Evolutionary conservation across 352 stramenopile genomes (phyloP), one percentile per base, ranked within the genome.

Genomic region (Phytopythium montanum): DNA sequence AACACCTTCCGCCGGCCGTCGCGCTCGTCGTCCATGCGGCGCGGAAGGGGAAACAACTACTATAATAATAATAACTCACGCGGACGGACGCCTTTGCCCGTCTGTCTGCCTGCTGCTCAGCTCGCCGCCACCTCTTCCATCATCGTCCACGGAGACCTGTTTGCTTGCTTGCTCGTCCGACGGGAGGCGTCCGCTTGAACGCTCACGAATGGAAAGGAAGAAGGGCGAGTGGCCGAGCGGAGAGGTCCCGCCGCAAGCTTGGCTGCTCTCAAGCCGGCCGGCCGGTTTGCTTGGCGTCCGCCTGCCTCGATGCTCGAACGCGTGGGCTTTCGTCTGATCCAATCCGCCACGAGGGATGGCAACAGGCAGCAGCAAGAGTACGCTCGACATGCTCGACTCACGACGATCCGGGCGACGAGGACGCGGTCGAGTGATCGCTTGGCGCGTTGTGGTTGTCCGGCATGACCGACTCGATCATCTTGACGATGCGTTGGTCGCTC

Each of bases 401-500:
- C 46, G 64, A 70, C 9, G 65, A 75, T n/a, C 34, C 34, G 34
- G 70, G 68, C 42, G 68, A 73, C 49, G 59, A 71, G 34, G 70
- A 61, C 31, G 56, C 55, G 42, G 70, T 68, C 42, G 60, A 66
- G 62, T 73, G 70, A 45, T 66, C 66, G 7, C 61, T 71, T 13
- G 67, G 36, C 41, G 80, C 69, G 59, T 86, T 89, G 67, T 89
- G 81, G 60, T 83, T 87, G 56, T 88, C 81, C 0, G 78, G 66
- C 25, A 85, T 79, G 14, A 89, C 72, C 54, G 73, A 86, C 63
- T 91, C 79, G 25, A 89, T 56, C 75, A 91, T 76, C 61, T 88
- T 89, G 28, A 91, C 74, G 23, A 91, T 65, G 31, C 74, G 77
- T 58, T 89, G 58, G 38, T 85, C 72, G 25, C 61, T 74, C 42